A percentile compares a stretch with the other conserved stretches of the same genome.
These are phyloP conservation scores for Wolfiporia cocos DNA, from an alignment of 1,284 basidiomycete species.

Conservation along the genomic window DNA sequence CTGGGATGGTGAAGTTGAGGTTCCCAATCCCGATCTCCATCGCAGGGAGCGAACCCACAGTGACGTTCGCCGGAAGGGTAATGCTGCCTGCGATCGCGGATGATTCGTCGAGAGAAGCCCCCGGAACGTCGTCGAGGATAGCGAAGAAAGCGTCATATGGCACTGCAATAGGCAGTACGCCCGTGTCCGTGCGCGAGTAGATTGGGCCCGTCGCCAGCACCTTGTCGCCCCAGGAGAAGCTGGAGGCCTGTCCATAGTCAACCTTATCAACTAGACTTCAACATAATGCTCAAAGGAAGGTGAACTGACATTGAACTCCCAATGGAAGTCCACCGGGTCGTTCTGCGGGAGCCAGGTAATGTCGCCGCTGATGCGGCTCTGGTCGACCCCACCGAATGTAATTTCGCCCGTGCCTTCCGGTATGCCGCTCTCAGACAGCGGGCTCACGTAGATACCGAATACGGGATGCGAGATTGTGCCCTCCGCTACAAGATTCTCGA, in stretches of 20 bases:
- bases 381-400: conserved; percentile 10
- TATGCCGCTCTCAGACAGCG: conserved; percentile 1
- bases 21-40: conserved; percentile 7
- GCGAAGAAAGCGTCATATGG: conserved; percentile 5
- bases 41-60: conserved; percentile 3
- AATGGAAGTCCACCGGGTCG: conserved; percentile 6
- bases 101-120: background rate
- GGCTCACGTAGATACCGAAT: conserved; percentile 9
- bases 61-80: conserved; percentile 9
- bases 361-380: conserved; percentile 9
- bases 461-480: conserved; percentile 7
- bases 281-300: background rate
- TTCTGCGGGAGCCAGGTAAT: conserved; percentile 9
- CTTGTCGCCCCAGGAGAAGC: conserved; percentile 6
- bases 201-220: conserved; percentile 1
- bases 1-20: conserved; percentile 6
- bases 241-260: conserved; percentile 1
- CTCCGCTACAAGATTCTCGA: conserved; percentile 9
- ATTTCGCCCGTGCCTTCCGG: conserved; percentile 7
- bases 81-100: conserved; percentile 2
- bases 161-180: conserved; percentile 5
- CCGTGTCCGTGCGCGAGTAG: conserved; percentile 8
- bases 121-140: conserved; percentile 3
- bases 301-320: conserved; percentile 10
- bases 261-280: background rate